Percentiles rank a stretch among this genome's conserved stretches.
phyloP scores from a whole-genome alignment of 192 early-diverging fungal genomes.

The Lobosporangium transversale region DNA sequence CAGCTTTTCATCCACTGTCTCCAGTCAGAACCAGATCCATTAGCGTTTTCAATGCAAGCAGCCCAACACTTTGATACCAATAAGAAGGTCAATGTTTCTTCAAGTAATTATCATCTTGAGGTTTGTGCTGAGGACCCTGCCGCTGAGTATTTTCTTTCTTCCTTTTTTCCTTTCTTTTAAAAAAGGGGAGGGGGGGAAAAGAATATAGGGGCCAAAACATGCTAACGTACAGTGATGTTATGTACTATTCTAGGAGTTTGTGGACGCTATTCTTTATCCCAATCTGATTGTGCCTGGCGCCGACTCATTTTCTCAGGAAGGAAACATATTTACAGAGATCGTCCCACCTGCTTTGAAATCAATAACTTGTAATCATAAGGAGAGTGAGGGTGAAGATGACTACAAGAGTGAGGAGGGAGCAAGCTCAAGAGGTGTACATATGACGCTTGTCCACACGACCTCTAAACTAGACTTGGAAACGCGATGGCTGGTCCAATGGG shows the following conservation, averaged over 20 bases:
- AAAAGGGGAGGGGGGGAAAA: too few species aligned
- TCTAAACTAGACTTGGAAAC: conserved; percentile 39
- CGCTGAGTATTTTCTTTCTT: too few species aligned
- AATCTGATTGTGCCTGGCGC: conserved; percentile 8
- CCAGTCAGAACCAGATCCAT: not conserved
- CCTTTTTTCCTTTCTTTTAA: too few species aligned
- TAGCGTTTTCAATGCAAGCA: not conserved
- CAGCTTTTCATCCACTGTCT: conserved; percentile 43
- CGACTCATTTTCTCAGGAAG: conserved; percentile 17
- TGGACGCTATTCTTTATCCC: conserved; percentile 22
- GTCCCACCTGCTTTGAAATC: conserved; percentile 18
- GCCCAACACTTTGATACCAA: not conserved
- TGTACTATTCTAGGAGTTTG: conserved; percentile 28
- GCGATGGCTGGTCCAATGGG: conserved; percentile 48
- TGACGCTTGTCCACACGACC: conserved; percentile 39
- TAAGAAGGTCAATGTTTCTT: not conserved
- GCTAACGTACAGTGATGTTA: not conserved
- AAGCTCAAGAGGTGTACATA: conserved; percentile 23
- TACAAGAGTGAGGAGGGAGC: not conserved
- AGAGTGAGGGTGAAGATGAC: conserved; percentile 1
- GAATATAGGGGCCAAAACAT: too few species aligned
- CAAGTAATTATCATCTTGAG: conserved; percentile 2
- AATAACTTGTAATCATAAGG: conserved; percentile 1
- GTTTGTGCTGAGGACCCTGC: not conserved
- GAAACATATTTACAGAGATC: conserved; percentile 26